Base-by-base conservation (phyloP, 495 filamentous ascomycete species). In the Talaromyces stipitatus region DNA sequence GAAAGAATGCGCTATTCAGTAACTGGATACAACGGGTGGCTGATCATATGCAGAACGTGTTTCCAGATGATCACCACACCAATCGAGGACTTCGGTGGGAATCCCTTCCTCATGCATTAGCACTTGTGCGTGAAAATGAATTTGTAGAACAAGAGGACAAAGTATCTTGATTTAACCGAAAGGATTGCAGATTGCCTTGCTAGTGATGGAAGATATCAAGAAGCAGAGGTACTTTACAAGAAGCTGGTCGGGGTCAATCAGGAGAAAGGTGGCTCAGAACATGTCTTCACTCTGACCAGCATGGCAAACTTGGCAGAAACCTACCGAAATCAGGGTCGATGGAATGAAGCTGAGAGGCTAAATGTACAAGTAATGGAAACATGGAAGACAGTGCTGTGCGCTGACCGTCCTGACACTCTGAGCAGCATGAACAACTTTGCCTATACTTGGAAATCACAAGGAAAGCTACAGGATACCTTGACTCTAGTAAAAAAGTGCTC, bases 1-100 rank as follows among this genome's bases (percentile, higher is more conserved):
- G n/a, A n/a, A 52, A 50, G 55, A 24, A 26, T 9, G 7, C 7
- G 29, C 54, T 18, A 3, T 2, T 41, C 1, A 18, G 2, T 58
- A 26, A 10, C 28, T n/a, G 83, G 87, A 65, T 20, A 51, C 14
- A 0, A 2, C 48, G 55, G 10, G 23, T 47, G 3, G n/a, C 22
- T 3, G 20, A 53, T 12, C 23, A 26, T 24, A 16, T 61, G 1
- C 22, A 26, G 22, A 18, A 29, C 4, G 29, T 54, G 2, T 57
- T 61, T 33, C 59, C 59, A 20, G 14, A 11, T 58, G 24, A 26
- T 54, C 24, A 54, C 12, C 48, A 61, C 43, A 14, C 0, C 14
- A 61, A 61, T 28, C 30, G 59, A 53, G 1, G 28, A 32, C n/a
- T 58, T 2, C 58, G 59, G 59, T 7, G 54, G 36, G 12, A 54